These are phyloP conservation scores for Grigorovia transvaalensis DNA, from an alignment of 805 yeast species.

Conservation along the genomic window DNA sequence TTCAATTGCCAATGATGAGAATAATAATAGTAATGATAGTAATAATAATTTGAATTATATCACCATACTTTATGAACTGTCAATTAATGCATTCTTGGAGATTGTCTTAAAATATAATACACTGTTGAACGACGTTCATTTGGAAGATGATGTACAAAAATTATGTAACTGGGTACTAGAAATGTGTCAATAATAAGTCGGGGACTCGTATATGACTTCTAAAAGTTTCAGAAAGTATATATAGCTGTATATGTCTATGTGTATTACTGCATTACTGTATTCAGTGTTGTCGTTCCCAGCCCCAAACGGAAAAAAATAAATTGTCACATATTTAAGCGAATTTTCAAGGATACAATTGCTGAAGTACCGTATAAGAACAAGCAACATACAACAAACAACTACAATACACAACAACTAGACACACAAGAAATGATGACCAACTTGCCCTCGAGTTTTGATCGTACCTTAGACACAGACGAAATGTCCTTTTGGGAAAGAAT, in stretches of 20 bases:
- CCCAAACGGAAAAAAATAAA: too few relatives aligned
- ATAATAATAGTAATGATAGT: too few relatives aligned
- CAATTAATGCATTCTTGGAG: constrained; percentile 54
- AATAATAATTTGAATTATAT: constrained; percentile 30
- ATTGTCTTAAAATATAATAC: constrained; percentile 55
- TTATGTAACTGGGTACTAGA: constrained; percentile 68
- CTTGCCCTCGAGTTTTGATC: constrained; percentile 22
- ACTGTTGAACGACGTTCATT: constrained; percentile 51
- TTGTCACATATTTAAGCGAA: neutral
- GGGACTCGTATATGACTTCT: too few relatives aligned
- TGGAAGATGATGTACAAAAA: constrained; percentile 53
- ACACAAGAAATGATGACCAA: constrained; percentile 16
- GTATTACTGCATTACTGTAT: too few relatives aligned
- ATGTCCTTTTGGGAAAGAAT: constrained; percentile 31
- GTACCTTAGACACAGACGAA: constrained; percentile 4
- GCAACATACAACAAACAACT: neutral
- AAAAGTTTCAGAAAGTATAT: too few relatives aligned
- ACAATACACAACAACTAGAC: neutral
- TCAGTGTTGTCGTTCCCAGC: too few relatives aligned
- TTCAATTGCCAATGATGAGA: constrained; percentile 10
- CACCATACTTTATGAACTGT: constrained; percentile 48
- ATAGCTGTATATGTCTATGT: too few relatives aligned
- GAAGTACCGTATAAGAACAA: neutral
- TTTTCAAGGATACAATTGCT: neutral
- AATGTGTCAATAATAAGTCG: constrained; percentile 22